These are phyloP conservation scores for Irpex sp. DNA, from an alignment of 1,284 basidiomycete species.

Conservation along the genomic window DNA sequence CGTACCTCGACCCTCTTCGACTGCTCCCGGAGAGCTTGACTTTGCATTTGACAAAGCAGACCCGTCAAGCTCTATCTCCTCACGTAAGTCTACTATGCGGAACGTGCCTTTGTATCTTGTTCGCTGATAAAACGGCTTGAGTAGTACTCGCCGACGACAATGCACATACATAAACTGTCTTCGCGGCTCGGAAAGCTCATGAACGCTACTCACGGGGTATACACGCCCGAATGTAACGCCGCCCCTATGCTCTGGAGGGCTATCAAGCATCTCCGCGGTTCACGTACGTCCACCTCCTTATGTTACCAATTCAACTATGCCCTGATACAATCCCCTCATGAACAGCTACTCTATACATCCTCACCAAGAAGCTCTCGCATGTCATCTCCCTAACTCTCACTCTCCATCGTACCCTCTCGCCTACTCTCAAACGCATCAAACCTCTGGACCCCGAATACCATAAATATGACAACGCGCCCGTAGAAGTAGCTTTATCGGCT, in stretches of 20 bases:
- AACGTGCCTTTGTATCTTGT: no score
- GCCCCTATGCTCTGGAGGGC: constrained; percentile 83
- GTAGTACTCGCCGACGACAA: constrained; percentile 63
- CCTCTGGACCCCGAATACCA: constrained; percentile 42
- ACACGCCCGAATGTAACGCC: constrained; percentile 75
- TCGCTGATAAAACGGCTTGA: background rate
- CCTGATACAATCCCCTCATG: no score
- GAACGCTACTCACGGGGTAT: constrained; percentile 50
- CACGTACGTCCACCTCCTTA: constrained; percentile 51
- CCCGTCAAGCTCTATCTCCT: constrained; percentile 63
- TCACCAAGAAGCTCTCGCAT: constrained; percentile 56
- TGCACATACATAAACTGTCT: constrained; percentile 56
- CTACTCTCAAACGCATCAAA: constrained; percentile 33
- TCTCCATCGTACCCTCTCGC: constrained; percentile 53
- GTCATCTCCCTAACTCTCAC: constrained; percentile 60
- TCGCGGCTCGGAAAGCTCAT: constrained; percentile 61
- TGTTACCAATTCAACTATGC: no score
- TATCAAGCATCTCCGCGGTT: constrained; percentile 65
- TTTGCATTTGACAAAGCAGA: constrained; percentile 67
- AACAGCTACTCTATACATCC: constrained; percentile 58
- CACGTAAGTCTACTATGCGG: constrained; percentile 41
- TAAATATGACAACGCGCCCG: constrained; percentile 60
- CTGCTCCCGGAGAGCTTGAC: constrained; percentile 65
- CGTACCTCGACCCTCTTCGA: constrained; percentile 76
- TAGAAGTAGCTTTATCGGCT: constrained; percentile 72